Percentiles rank a stretch among this genome's conserved stretches.
These are phyloP conservation scores for Cynara cardunculus DNA, from an alignment of 129 eudicot species.

Conservation along the genomic window DNA sequence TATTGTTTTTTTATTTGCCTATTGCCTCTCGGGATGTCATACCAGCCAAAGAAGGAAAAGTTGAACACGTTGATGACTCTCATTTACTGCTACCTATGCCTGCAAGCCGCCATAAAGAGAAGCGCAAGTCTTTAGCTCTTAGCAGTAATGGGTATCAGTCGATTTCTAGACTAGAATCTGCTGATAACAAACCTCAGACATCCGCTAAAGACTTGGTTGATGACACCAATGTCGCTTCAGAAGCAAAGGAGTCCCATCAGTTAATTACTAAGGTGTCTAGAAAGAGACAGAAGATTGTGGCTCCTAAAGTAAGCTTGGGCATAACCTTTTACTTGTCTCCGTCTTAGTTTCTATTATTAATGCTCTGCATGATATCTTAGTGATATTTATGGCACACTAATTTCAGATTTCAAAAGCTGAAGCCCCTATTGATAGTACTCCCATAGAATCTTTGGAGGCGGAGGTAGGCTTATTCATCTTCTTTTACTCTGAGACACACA, in stretches of 20 bases:
- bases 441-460: slow-evolving; percentile 38
- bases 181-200: slow-evolving; percentile 47
- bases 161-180: slow-evolving; percentile 34
- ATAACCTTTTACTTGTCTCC: not conserved
- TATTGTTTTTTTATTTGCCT: slow-evolving; percentile 7
- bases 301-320: slow-evolving; percentile 55
- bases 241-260: slow-evolving; percentile 45
- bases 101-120: slow-evolving; percentile 35
- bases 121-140: slow-evolving; percentile 39
- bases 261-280: slow-evolving; percentile 40
- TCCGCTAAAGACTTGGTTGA: slow-evolving; percentile 35
- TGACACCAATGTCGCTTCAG: slow-evolving; percentile 39
- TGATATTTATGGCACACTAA: slow-evolving; percentile 14
- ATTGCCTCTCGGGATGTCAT: slow-evolving; percentile 30
- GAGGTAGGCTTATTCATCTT: slow-evolving; percentile 38
- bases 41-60: slow-evolving; percentile 39
- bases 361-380: slow-evolving; percentile 15
- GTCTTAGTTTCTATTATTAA: slow-evolving; percentile 9
- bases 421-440: slow-evolving; percentile 32
- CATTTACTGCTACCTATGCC: slow-evolving; percentile 37
- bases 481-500: not conserved
- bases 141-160: slow-evolving; percentile 40
- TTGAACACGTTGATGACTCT: slow-evolving; percentile 42
- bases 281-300: slow-evolving; percentile 52
- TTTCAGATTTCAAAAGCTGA: slow-evolving; percentile 49